Evolutionary conservation across 768 basidiomycete species (phyloP).

Genomic region (Pulveroboletus frians): DNA sequence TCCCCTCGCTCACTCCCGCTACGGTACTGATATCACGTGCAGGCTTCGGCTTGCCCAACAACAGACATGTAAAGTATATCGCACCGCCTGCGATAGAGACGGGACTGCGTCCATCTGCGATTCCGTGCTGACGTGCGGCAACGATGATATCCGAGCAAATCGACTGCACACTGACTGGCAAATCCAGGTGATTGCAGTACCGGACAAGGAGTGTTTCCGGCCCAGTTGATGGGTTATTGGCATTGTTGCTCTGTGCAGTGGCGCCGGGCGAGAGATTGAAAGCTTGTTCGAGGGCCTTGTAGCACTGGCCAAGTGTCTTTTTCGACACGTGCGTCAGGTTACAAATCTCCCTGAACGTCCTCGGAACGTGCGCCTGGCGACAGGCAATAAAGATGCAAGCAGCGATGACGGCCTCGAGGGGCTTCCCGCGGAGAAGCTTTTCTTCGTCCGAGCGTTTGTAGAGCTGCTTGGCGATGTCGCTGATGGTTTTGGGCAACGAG

Average conservation of each 20-base stretch:
- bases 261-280: constrained; percentile 86
- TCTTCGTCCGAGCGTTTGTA: constrained; percentile 98
- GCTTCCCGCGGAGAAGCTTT: constrained; percentile 86
- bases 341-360: constrained; percentile 95
- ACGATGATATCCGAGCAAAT: constrained; percentile 81
- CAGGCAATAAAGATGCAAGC: constrained; percentile 98
- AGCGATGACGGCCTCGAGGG: constrained; percentile 88
- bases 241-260: constrained; percentile 44
- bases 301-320: constrained; percentile 91
- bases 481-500: constrained; percentile 87
- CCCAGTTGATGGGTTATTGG: constrained; percentile 47
- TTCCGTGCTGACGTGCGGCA: constrained; percentile 73
- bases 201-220: constrained; percentile 88
- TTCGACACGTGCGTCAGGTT: constrained; percentile 91
- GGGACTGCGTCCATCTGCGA: constrained; percentile 91
- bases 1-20: constrained; percentile 92
- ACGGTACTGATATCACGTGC: constrained; percentile 85
- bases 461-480: constrained; percentile 93
- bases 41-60: constrained; percentile 70
- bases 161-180: constrained; percentile 76
- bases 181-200: constrained; percentile 88
- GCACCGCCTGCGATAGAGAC: constrained; percentile 98
- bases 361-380: constrained; percentile 89
- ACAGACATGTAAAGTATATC: constrained; percentile 85
- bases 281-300: constrained; percentile 81